Conservation (phyloP, 1,139 yeast genomes). For the Debaryomyces udenii region DNA sequence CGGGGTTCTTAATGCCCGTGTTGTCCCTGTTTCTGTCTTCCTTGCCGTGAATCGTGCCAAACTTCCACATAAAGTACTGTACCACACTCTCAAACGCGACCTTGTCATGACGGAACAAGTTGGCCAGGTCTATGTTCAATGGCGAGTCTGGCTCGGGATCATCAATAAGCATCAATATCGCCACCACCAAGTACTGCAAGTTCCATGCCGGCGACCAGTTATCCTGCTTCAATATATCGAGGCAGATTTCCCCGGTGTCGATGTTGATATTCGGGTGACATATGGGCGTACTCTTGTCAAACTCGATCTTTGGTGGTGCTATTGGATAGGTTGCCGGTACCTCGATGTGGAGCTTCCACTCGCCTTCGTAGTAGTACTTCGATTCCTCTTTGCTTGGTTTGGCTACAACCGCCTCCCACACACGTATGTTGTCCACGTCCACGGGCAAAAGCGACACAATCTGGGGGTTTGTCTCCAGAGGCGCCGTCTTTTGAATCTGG, state of each 20-base stretch:
- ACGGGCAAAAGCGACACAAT: constrained; percentile 49
- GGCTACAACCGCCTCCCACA: constrained; percentile 62
- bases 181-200: constrained; percentile 66
- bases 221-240: constrained; percentile 67
- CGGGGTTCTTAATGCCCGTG: constrained; percentile 8
- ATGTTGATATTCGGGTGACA: constrained; percentile 79
- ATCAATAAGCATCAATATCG: constrained; percentile 67
- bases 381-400: constrained; percentile 55
- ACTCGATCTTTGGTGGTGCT: constrained; percentile 66
- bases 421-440: constrained; percentile 46
- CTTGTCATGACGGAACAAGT: constrained; percentile 57
- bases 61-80: constrained; percentile 59
- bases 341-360: constrained; percentile 57
- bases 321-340: constrained; percentile 66
- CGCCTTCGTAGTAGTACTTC: constrained; percentile 50
- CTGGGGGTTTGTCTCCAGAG: constrained; percentile 32
- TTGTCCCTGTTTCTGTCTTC: constrained; percentile 2
- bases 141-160: constrained; percentile 90
- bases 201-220: constrained; percentile 95
- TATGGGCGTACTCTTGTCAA: constrained; percentile 46
- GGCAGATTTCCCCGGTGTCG: constrained; percentile 75
- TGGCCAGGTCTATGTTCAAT: constrained; percentile 84
- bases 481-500: constrained; percentile 26
- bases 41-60: constrained; percentile 24
- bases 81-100: constrained; percentile 64